These are phyloP conservation scores for Aspergillus avenaceus DNA, from an alignment of 495 filamentous ascomycete genomes.

Conservation along the genomic window DNA sequence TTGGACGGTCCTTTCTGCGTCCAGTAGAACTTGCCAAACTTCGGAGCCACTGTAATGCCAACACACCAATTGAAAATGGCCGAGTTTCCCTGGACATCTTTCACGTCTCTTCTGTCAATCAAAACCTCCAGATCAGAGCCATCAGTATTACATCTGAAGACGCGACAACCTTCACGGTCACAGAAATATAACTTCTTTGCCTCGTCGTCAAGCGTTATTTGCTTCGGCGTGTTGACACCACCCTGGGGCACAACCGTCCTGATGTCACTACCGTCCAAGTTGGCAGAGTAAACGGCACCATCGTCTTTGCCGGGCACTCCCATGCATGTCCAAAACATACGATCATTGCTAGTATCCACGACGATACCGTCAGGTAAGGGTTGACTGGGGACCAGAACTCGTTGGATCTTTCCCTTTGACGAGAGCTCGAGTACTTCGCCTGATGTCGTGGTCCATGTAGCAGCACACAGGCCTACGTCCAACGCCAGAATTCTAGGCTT, in stretches of 20 bases:
- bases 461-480: conserved; percentile 25
- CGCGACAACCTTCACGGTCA: conserved; percentile 50
- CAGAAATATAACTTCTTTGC: conserved; percentile 43
- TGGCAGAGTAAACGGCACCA: conserved; percentile 37
- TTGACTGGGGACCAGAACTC: conserved; percentile 22
- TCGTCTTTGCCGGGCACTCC: conserved; percentile 36
- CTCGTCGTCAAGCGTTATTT: conserved; percentile 32
- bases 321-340: conserved; percentile 53
- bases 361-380: conserved; percentile 44
- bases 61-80: conserved; percentile 26
- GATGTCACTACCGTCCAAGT: conserved; percentile 34
- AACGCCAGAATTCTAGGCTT: conserved; percentile 18
- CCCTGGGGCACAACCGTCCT: conserved; percentile 31
- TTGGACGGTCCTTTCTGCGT: conserved; percentile 53
- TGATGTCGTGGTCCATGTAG: conserved; percentile 7
- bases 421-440: conserved; percentile 21
- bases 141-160: conserved; percentile 42
- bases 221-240: conserved; percentile 48
- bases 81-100: conserved; percentile 18
- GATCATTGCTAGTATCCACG: conserved; percentile 23
- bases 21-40: conserved; percentile 47
- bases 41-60: conserved; percentile 23
- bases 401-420: conserved; percentile 11
- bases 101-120: conserved; percentile 20
- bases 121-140: conserved; percentile 40